Conservation (phyloP, 176 grass and related monocot species). For the Musa schizocarpa region DNA sequence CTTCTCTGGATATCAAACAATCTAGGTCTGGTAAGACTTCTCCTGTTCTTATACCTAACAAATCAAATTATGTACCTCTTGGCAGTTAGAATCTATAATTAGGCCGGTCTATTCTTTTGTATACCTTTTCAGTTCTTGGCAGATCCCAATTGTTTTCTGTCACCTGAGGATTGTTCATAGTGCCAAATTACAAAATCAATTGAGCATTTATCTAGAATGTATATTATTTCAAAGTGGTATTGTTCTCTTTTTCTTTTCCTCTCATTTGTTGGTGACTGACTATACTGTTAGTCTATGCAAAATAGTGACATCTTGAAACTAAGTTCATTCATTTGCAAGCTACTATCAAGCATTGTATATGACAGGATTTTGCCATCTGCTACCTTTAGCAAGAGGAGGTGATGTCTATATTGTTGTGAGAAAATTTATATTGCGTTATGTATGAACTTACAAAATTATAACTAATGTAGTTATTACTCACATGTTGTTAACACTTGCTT, state of each 20-base stretch:
- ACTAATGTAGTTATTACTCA: background rate
- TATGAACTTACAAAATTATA: no score
- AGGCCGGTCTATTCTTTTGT: constrained; percentile 21
- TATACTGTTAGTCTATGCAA: no score
- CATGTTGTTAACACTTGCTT: background rate
- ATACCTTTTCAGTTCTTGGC: constrained; percentile 9
- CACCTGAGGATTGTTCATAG: constrained; percentile 2
- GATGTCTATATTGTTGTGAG: background rate
- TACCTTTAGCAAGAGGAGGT: no score
- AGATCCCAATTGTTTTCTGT: constrained; percentile 12
- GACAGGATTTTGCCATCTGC: no score
- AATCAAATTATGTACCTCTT: constrained; percentile 27
- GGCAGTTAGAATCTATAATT: constrained; percentile 36
- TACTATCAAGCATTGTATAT: no score
- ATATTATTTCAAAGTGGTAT: no score
- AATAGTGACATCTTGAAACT: no score
- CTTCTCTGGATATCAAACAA: constrained; percentile 27
- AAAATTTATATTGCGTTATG: background rate
- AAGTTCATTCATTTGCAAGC: background rate
- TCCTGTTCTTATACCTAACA: constrained; percentile 24
- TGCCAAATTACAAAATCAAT: background rate
- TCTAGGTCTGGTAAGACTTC: constrained; percentile 10
- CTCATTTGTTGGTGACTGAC: no score
- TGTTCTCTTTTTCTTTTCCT: no score
- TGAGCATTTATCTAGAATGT: background rate